Base-by-base conservation (phyloP, 371 early-diverging fungal genomes). In the Parasitella parasitica region DNA sequence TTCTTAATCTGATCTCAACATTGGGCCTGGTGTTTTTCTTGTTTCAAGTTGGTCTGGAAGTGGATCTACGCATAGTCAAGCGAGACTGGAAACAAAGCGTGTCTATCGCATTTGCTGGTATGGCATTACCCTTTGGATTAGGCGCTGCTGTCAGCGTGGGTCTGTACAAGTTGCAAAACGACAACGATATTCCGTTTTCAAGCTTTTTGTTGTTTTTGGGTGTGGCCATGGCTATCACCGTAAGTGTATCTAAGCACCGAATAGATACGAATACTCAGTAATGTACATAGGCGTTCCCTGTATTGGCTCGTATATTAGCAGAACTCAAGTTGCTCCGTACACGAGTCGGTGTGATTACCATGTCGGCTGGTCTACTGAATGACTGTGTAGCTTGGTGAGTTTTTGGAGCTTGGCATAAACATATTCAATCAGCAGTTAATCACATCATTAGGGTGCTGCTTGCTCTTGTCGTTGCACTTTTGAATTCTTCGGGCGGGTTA, bases 171-270 rank as follows among this genome's bases (percentile, higher is more conserved):
- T 41, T 87, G 15, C 74, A 87, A 24, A 55, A 76, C 28, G 67
- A 77, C 7, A 53, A 62, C 1, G 34, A 9, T 24, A 83, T 88
- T 3, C 67, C 84, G 0, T 94, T 91, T 65, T 71, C 78, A 12
- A 88, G 80, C 39, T 95, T 91, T 63, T 61, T 90, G 39, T 85
- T 91, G 32, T 96, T 96, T 71, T 73, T 87, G 26, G 93, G 93
- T 54, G 94, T 95, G 3, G 91, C 94, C 50, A 91, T 96, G 89
- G 83, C 94, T 20, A 95, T 96, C 68, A 97, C 97, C 0, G 83
- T 82, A 72, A 70, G 75, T 57, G 4, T 16, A 9, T 4, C 9
- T 11, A 3, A 20, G 11, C 9, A 16, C 20, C 3, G 22, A 5
- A 15, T 4, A 4, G 3, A 20, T 54, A 12, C 13, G 50, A 28